Base-by-base conservation (phyloP, 2,329 filamentous ascomycete species). In the Pestalotiopsis fici region DNA sequence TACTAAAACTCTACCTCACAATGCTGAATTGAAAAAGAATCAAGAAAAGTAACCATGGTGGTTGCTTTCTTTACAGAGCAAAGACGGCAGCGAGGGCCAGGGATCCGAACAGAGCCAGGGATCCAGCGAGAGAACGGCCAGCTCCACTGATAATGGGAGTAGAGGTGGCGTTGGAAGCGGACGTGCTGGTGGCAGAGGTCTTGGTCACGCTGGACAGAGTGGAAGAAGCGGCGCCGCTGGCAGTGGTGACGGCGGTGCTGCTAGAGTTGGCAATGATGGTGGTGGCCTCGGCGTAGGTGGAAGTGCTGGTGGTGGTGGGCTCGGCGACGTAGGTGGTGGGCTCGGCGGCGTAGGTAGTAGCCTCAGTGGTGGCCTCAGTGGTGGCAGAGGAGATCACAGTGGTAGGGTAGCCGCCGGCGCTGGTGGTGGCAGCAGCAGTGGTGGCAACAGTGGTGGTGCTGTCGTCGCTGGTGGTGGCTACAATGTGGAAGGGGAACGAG, bases 401-500 rank as follows among this genome's bases (percentile, higher is more conserved):
- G 35, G 31, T 59, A 39, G 35, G 35, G 64, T 57, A 43, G 57
- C 59, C 47, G 47, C 6, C 23, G 39, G 21, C 23, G n/a, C 25
- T 28, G 65, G 43, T n/a, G 43, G 43, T 9, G 9, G 18, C 43
- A 18, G 43, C 43, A n/a, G 43, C 18, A 27, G 55, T 57, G 12
- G 55, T n/a, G 50, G n/a, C 43, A 57, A 21, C 23, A 5, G 55
- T 18, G 50, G 28, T 23, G 67, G 50, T 67, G 64, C 56, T 56
- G 43, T 43, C 50, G 62, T 23, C 67, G 69, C 70, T 71, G 28
- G 69, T 73, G 59, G 69, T 75, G 59, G 75, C 79, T 66, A 75
- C 74, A 74, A 89, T 88, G 74, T 81, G 73, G 83, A 91, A 91
- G 72, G 87, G 87, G 81, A 85, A 85, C 66, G 87, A 88, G 84